These are phyloP conservation scores for Saturnispora halmiae DNA, from an alignment of 805 yeast genomes.

Conservation along the genomic window DNA sequence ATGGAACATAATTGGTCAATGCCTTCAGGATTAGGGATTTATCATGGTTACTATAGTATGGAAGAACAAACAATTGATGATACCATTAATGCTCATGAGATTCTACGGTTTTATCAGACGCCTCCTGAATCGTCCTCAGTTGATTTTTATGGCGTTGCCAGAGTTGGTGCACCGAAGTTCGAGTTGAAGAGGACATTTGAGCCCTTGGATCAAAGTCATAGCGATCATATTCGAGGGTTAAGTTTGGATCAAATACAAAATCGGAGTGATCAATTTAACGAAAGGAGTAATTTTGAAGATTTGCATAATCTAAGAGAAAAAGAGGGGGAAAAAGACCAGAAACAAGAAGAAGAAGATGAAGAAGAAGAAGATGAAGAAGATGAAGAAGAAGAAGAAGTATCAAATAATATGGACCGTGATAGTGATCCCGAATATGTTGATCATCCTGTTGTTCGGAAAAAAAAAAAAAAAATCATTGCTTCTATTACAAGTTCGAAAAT, in stretches of 20 bases:
- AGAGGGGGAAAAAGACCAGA: not conserved
- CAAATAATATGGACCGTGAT: not conserved
- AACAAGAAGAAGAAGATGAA: not conserved
- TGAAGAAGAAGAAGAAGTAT: not conserved
- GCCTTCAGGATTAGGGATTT: not conserved
- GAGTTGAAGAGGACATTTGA: too few species aligned
- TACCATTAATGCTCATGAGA: not conserved
- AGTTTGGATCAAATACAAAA: too few species aligned
- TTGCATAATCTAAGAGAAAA: too few species aligned
- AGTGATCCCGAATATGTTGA: slow-evolving; percentile 1
- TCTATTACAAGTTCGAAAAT: too few species aligned
- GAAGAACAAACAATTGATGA: too few species aligned
- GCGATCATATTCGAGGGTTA: too few species aligned
- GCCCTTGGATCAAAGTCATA: too few species aligned
- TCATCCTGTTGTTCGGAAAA: not conserved
- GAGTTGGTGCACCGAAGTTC: too few species aligned
- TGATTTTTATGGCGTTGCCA: too few species aligned
- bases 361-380: not conserved
- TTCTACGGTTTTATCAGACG: not conserved
- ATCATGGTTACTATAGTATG: not conserved
- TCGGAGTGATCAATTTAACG: too few species aligned
- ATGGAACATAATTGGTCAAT: too few species aligned
- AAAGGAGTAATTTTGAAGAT: too few species aligned
- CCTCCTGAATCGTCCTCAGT: not conserved
- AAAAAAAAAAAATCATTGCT: not conserved